phyloP scores from a whole-genome alignment of 2,329 filamentous ascomycete species.

The Aspergillus sp. region DNA sequence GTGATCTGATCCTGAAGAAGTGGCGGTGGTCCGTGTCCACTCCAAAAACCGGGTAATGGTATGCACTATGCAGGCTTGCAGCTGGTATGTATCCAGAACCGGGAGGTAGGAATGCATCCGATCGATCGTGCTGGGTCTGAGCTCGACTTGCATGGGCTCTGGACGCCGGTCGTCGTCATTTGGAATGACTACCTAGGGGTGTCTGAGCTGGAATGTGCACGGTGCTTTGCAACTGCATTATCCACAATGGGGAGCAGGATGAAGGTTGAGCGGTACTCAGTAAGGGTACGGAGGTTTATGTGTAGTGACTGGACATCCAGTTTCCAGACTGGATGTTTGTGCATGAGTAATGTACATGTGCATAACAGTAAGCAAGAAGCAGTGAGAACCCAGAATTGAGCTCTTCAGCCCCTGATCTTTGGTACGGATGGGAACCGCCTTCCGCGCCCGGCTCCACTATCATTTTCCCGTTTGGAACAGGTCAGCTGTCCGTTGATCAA shows the following conservation, averaged over 20 bases:
- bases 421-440: background rate
- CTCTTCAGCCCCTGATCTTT: background rate
- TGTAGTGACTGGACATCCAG: background rate
- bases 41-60: no score
- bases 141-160: background rate
- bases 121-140: slow-evolving; percentile 10
- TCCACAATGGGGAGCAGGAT: background rate
- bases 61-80: slow-evolving; percentile 8
- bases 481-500: background rate
- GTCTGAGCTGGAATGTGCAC: background rate
- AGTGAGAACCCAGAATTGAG: background rate
- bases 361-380: background rate
- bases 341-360: background rate
- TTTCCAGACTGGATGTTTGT: background rate
- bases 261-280: background rate
- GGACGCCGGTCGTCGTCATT: background rate
- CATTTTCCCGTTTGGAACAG: background rate
- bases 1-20: background rate
- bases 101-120: slow-evolving; percentile 8
- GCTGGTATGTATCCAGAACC: slow-evolving; percentile 19
- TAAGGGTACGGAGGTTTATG: background rate
- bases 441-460: background rate
- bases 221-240: background rate
- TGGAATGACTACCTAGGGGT: background rate
- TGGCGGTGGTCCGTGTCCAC: background rate